Evolutionary conservation across 2,329 filamentous ascomycete species (phyloP).

Genomic region (Mollisiaceae sp.): DNA sequence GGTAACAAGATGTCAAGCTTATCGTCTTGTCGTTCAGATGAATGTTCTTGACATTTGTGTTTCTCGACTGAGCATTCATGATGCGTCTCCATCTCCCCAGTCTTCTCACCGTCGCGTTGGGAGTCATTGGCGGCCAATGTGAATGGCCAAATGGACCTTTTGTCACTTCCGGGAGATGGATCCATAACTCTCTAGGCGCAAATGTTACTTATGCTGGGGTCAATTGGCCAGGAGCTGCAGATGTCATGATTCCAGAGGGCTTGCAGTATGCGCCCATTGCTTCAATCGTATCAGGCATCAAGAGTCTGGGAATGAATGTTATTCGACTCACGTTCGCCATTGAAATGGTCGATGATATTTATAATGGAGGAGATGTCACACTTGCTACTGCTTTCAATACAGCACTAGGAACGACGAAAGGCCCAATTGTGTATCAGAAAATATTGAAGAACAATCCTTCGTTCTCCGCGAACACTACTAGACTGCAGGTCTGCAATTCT

Average conservation of each 20-base stretch:
- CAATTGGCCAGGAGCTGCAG: constrained; percentile 68
- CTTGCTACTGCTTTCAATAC: constrained; percentile 51
- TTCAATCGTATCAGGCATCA: constrained; percentile 57
- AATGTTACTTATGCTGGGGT: constrained; percentile 58
- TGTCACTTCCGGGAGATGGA: constrained; percentile 45
- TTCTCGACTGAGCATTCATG: constrained; percentile 13
- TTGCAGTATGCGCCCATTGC: constrained; percentile 64
- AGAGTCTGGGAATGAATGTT: constrained; percentile 65
- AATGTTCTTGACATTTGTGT: background rate
- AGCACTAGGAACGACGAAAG: constrained; percentile 58
- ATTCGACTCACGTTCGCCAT: constrained; percentile 68
- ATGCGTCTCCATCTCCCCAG: constrained; percentile 20
- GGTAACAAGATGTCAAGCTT: background rate
- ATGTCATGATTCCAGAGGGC: constrained; percentile 68
- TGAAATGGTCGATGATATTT: constrained; percentile 66
- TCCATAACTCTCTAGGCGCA: constrained; percentile 45
- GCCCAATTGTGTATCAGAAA: constrained; percentile 53
- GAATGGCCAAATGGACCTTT: constrained; percentile 34
- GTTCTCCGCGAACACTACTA: constrained; percentile 59
- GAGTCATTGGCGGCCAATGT: constrained; percentile 13
- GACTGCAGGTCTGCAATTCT: constrained; percentile 52
- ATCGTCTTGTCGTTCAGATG: background rate
- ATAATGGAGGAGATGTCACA: constrained; percentile 54
- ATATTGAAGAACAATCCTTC: constrained; percentile 62
- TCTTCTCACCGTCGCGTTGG: constrained; percentile 13